Base-by-base conservation (phyloP, 257 asterid species). In the Nyctanthes arbortristis region DNA sequence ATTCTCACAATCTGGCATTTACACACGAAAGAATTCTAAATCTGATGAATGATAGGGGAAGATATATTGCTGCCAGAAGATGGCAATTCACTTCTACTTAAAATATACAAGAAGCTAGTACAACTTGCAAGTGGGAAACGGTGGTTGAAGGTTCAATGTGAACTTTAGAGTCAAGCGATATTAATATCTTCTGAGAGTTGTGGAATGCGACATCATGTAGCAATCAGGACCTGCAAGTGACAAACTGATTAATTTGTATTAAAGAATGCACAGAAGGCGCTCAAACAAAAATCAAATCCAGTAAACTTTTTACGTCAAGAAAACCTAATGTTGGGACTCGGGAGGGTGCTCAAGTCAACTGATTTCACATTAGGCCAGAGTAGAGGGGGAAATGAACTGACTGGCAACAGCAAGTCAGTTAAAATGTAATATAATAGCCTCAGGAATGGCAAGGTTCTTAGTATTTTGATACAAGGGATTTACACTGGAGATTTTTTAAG, bases 11-110 rank as follows among this genome's bases (percentile, higher is more conserved):
- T 37, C 33, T 61, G 13, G 30, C 45, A 31, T 47, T 36, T 27
- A 70, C 55, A 70, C 18, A 43, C 36, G 30, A 68, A 68, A 43
- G 54, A 61, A 61, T 70, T 29, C 32, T 18, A n/a, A 39, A 34
- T 32, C 33, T 16, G 7, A 47, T 14, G 52, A 47, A n/a, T 6
- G 20, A 47, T 5, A 3, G 57, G 0, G 24, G 28, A 39, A 34
- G 28, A 54, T 32, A 14, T 49, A 18, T 7, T 14, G 32, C 36
- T 36, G 29, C 34, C 35, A 2, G 40, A 66, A 39, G 27, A 54
- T 14, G 33, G 49, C 34, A 59, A 3, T 16, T 28, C 58, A 32
- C 39, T 52, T 2, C 22, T 18, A 36, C 13, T 24, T 18, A 43
- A 52, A 39, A 65, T 6, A 49, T 8, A 13, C 29, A 40, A 27